Percentiles rank a stretch among this genome's conserved stretches.
Conservation (phyloP, 495 filamentous ascomycete genomes). For the Aspergillus coremiiformis region DNA sequence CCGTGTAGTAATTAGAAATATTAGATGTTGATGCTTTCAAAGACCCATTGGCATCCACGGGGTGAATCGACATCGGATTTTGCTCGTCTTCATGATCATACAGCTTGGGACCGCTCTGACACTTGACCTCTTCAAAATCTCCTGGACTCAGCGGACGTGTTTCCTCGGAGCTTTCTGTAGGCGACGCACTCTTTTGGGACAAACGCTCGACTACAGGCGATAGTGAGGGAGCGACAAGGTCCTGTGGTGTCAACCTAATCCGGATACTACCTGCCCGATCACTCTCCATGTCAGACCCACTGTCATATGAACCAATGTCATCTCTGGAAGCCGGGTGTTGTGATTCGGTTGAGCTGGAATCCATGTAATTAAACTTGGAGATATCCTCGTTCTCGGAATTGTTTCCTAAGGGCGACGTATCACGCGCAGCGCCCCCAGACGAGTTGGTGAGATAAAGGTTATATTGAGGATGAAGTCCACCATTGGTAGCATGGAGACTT, state of each 20-base stretch:
- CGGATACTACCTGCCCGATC: slow-evolving; percentile 9
- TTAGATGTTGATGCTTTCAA: slow-evolving; percentile 33
- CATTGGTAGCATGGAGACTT: slow-evolving; percentile 18
- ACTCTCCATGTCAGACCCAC: slow-evolving; percentile 2
- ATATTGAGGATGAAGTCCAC: slow-evolving; percentile 17
- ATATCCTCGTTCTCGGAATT: slow-evolving; percentile 44
- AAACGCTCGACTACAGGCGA: slow-evolving; percentile 29
- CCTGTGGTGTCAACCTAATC: slow-evolving; percentile 16
- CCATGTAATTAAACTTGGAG: slow-evolving; percentile 14
- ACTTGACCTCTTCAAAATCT: slow-evolving; percentile 17
- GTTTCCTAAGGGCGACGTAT: slow-evolving; percentile 45
- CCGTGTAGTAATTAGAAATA: slow-evolving; percentile 42
- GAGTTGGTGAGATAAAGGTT: slow-evolving; percentile 24
- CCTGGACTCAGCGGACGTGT: slow-evolving; percentile 15
- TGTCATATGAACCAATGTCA: slow-evolving; percentile 1
- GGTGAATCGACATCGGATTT: slow-evolving; percentile 31
- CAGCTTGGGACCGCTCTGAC: slow-evolving; percentile 27
- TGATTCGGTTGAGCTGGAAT: slow-evolving; percentile 15
- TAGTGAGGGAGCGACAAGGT: slow-evolving; percentile 13
- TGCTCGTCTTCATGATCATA: slow-evolving; percentile 26
- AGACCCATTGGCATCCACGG: slow-evolving; percentile 33
- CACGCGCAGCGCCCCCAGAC: slow-evolving; percentile 20
- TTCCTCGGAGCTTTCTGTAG: slow-evolving; percentile 12
- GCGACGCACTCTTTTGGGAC: slow-evolving; percentile 19
- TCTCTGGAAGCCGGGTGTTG: slow-evolving; percentile 2